Evolutionary conservation across 2,329 filamentous ascomycete species (phyloP), one percentile per base, ranked within the genome.

Genomic region (Aspergillus fischeri): DNA sequence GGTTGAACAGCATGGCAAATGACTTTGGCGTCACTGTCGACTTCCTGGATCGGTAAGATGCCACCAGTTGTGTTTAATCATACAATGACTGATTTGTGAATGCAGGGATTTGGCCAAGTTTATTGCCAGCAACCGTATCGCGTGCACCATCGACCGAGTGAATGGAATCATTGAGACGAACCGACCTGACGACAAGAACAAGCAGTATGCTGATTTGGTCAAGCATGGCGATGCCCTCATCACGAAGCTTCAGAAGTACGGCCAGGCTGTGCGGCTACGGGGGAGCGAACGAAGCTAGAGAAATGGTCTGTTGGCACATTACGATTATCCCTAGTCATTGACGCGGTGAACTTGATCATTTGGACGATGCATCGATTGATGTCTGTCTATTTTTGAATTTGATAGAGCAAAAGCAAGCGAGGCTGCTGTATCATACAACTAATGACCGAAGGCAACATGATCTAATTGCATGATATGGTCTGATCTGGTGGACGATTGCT

Each of bases 201-300:
- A 96, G 84, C 94, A 99, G 80, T 99, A 99, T 78, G 90, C 92
- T 68, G 94, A 99, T 68, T 92, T 97, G 41, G 92, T 99, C 60
- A 94, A 94, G 80, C 94, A 97, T 74, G 94, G 94, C 32, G 94
- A 99, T 76, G 90, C 96, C 77, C 83, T 99, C 62, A 97, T 99
- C 74, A 99, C 94, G 57, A 99, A 99, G 83, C 81, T 99, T 66
- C 94, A 99, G 80, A 99, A 99, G 83, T 99, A 99, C 75, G 94
- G 94, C 48, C 94, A 99, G 78, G 90, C 94, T 2, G 94, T 99
- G 63, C 86, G 94, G 71, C 81, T 99, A 77, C 86, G 94, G 69
- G 94, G 94, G 44, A 97, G 93, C 72, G 94, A 99, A 82, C 86
- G 94, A 68, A 91, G 91, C 68, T 96, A 69, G 54, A 52, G 27